Base-by-base conservation (phyloP, 148 eudicot species). In the Cornus controversa region DNA sequence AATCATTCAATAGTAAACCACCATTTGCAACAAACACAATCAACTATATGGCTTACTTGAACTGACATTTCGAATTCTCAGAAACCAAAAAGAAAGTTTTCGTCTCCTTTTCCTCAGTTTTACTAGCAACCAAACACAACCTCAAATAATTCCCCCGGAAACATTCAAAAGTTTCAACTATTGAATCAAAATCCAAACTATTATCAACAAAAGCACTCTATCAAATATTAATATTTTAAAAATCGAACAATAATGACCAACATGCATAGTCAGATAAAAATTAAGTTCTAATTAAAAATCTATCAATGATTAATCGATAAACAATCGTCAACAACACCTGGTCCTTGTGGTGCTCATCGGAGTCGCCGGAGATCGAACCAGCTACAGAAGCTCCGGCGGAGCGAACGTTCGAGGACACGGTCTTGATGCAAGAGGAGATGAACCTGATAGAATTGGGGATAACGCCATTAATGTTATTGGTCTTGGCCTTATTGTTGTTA, bases 361-460 rank as follows among this genome's bases (percentile, higher is more conserved):
- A 78, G 77, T 91, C 90, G 6, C 84, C 63, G 76, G 94, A 80
- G 77, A 94, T 87, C 3, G 96, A 89, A 29, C 89, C 90, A 66
- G 98, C 91, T 73, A 96, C 97, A 34, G 99, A 88, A 23, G 92
- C 93, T 72, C 91, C 85, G 58, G 98, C 98, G 42, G 96, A 93
- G 80, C 95, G 87, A 24, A 96, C 98, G 86, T 94, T 96, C 57
- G 98, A 83, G 70, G 99, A 94, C 50, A 93, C 99, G 50, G 97
- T 92, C 57, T 87, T 96, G 79, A 96, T 85, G 66, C 98, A 96
- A 63, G 98, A 92, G 0, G 99, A 92, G 23, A 96, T 87, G 60
- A 96, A 89, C 84, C 93, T 91, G 84, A 92, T 77, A 0, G 98
- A 91, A 81, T 80, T 84, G 18, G 93, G 94, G 10, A 90, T 64